A percentile compares a stretch with the other conserved stretches of the same genome.
Evolutionary conservation across 164 flowering plant genomes (phyloP).

Genomic region (Stephania yunnanensis): DNA sequence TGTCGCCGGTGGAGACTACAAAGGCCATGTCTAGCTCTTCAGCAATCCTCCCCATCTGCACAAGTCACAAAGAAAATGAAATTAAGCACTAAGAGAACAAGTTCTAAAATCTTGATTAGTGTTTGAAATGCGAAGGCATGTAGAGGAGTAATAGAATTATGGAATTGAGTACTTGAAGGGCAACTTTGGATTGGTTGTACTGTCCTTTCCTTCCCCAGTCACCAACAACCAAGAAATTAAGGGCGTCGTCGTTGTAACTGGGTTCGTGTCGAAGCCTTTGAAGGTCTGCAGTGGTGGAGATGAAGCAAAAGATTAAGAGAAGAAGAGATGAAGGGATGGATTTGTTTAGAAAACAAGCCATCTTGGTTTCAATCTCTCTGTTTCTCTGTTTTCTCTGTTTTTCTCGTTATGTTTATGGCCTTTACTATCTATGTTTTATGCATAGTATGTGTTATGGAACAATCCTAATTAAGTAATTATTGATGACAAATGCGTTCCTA

Average conservation of each 20-base stretch:
- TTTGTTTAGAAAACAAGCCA: background rate
- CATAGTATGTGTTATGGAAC: too few relatives aligned
- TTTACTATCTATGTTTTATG: too few relatives aligned
- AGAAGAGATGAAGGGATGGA: background rate
- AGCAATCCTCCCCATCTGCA: slow-evolving; percentile 67
- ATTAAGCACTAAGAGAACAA: too few relatives aligned
- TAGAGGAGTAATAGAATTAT: background rate
- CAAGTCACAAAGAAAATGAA: background rate
- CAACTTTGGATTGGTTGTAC: slow-evolving; percentile 13
- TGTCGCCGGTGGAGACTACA: slow-evolving; percentile 67
- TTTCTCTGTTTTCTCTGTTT: too few relatives aligned
- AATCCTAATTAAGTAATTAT: too few relatives aligned
- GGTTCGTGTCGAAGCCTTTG: background rate
- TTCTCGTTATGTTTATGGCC: too few relatives aligned
- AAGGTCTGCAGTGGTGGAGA: background rate
- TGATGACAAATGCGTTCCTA: too few relatives aligned
- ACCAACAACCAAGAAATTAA: slow-evolving; percentile 13
- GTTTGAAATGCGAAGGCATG: too few relatives aligned
- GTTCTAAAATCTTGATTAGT: too few relatives aligned
- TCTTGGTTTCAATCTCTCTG: too few relatives aligned
- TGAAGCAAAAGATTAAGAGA: background rate
- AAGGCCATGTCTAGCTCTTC: slow-evolving; percentile 49
- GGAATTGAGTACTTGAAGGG: slow-evolving; percentile 1
- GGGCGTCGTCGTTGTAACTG: slow-evolving; percentile 3
- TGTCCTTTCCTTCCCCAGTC: slow-evolving; percentile 15